These are phyloP conservation scores for Nowakowskiella sp. DNA, from an alignment of 192 early-diverging fungal species.

Conservation along the genomic window DNA sequence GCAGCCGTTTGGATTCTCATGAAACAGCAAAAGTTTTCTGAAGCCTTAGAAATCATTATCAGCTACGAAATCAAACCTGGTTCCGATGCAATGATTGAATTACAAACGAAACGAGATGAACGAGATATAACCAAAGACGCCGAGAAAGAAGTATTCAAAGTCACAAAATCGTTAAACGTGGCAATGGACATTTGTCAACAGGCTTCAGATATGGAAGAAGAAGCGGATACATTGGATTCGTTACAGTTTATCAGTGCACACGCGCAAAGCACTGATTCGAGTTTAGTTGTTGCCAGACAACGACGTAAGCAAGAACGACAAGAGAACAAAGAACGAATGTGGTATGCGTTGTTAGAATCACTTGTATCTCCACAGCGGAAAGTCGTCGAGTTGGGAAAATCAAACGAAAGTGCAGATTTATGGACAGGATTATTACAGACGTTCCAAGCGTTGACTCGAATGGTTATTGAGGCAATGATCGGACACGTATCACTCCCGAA, in stretches of 20 bases:
- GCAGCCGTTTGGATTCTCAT: conserved; percentile 36
- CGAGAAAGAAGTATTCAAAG: neutral
- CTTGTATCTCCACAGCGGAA: conserved; percentile 21
- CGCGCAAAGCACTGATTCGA: too few species aligned
- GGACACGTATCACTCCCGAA: conserved; percentile 20
- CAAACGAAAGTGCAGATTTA: neutral
- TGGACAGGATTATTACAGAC: conserved; percentile 1
- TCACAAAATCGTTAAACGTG: conserved; percentile 2
- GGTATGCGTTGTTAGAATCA: conserved; percentile 29
- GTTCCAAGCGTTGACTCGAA: neutral
- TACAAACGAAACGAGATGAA: neutral
- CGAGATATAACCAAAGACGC: neutral
- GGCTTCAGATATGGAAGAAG: conserved; percentile 8
- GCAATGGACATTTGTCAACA: conserved; percentile 21
- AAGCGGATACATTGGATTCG: too few species aligned
- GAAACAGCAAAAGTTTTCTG: conserved; percentile 18
- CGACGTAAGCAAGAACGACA: neutral
- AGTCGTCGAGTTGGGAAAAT: neutral
- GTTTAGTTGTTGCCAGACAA: too few species aligned
- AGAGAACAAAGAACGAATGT: conserved; percentile 14
- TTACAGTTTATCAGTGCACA: too few species aligned
- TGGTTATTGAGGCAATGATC: conserved; percentile 27
- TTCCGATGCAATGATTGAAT: neutral
- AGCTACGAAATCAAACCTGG: neutral
- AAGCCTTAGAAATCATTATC: conserved; percentile 23